Evolutionary conservation across 2,329 filamentous ascomycete genomes (phyloP), one percentile per base, ranked within the genome.

Genomic region (Capronia epimyces): DNA sequence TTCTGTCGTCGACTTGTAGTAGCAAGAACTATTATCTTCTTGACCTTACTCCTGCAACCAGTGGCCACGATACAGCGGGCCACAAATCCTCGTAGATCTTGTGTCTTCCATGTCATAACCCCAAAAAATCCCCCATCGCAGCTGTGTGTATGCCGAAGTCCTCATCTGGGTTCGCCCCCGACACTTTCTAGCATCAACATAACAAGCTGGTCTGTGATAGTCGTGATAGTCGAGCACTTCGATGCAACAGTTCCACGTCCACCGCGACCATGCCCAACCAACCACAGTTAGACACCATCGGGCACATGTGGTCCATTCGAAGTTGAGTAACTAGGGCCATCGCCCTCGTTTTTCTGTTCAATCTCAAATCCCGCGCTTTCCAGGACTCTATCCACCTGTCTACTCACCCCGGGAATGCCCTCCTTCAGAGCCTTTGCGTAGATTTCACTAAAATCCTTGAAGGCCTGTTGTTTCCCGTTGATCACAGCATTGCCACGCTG

Each of bases 401-500:
- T 69, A 45, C 67, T 68, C 60, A 79, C 72, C 43, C 80, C 80
- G 2, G 79, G 79, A 62, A 82, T 79, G 4, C 73, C 78, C 49
- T 72, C 72, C 49, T 73, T 74, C 65, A 83, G 77, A 64, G 81
- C 78, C 58, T 72, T 66, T 2, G 77, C 80, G 55, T 83, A 66
- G 34, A 81, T 73, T 64, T 83, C 77, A 51, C 78, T 72, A 55
- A 84, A 80, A 39, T 71, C 66, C 9, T 72, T 74, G 65, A 81
- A 83, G 1, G 79, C 81, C 60, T 81, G 74, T 49, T 71, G 72
- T 60, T 80, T 79, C 25, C 81, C 81, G 59, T 79, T 81, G 45
- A 83, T 66, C 65, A 79, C 75, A 62, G 82, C 79, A 57, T 84
- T 84, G 43, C 76, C 75, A 54, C 75, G 72, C 68, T 83, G 80